These are phyloP conservation scores for Fomitopsis serialis DNA, from an alignment of 768 basidiomycete species.

Conservation along the genomic window DNA sequence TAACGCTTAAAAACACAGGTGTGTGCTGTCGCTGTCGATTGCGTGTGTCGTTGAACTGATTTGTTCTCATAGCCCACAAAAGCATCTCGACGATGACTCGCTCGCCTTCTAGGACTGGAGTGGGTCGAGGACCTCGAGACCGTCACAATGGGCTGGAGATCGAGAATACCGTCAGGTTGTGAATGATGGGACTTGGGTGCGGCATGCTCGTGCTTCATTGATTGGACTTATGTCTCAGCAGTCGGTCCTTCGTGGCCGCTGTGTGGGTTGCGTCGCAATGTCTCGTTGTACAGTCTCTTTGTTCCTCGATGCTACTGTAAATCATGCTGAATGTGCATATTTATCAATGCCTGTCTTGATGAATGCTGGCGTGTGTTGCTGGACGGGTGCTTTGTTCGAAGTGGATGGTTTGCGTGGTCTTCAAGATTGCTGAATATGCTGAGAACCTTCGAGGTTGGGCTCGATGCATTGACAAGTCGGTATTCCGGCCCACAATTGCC, in stretches of 20 bases:
- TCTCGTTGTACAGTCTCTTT: slow-evolving; percentile 71
- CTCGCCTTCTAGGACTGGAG: slow-evolving; percentile 66
- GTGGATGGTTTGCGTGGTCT: no score
- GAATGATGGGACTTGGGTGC: slow-evolving; percentile 88
- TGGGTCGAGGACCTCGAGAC: slow-evolving; percentile 85
- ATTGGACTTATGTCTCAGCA: slow-evolving; percentile 34
- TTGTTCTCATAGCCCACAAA: slow-evolving; percentile 49
- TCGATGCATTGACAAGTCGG: no score
- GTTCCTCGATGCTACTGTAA: not conserved
- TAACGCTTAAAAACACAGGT: slow-evolving; percentile 70
- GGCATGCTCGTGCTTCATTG: slow-evolving; percentile 41
- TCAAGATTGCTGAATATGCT: no score
- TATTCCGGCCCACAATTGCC: no score
- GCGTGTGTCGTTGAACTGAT: slow-evolving; percentile 13
- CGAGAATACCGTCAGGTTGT: slow-evolving; percentile 26
- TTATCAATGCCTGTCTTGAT: not conserved
- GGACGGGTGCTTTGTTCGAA: no score
- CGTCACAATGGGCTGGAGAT: slow-evolving; percentile 80
- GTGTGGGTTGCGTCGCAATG: slow-evolving; percentile 79
- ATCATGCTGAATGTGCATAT: no score
- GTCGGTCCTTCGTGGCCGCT: slow-evolving; percentile 59
- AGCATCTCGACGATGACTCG: slow-evolving; percentile 87
- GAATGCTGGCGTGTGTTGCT: no score
- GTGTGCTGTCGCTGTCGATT: slow-evolving; percentile 18
- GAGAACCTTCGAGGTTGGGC: no score